Base-by-base conservation (phyloP, 306 rosid species). In the Rubus idaeus region DNA sequence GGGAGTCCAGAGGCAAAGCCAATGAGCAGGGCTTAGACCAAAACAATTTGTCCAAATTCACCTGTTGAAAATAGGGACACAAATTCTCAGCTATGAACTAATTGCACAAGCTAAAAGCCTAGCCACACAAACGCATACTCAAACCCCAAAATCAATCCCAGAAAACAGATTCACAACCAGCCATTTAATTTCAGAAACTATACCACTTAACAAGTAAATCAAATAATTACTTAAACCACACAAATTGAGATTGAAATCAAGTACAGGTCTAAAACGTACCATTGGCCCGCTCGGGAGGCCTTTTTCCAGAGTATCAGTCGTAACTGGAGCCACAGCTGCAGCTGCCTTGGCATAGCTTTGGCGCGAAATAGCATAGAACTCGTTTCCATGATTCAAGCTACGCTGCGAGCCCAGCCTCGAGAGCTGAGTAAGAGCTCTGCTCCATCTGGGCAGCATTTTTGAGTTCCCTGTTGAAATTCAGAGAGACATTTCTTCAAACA, bases 11-110 rank as follows among this genome's bases (percentile, higher is more conserved):
- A 0, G 92, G 82, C 84, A 96, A 76, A 46, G 97, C 93, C 75
- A 96, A 72, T 1, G 97, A 91, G 79, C 81, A 80, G 8, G 99
- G 98, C 80, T 91, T 91, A 52, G 93, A 85, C 98, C 93, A 91
- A 85, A 96, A 91, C 91, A 89, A 30, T 75, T 86, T 89, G 50
- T 89, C 88, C 73, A 88, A 80, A 79, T 87, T 87, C 79, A 91
- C 89, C 99, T 95, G 86, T 56, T 58, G 41, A 77, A 46, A 45
- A 62, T 42, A 20, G 9, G 63, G 37, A 23, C 8, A 23, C 78
- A 62, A n/a, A 18, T 68, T 64, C 82, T 78, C 75, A 84, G 51
- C 67, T 55, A 18, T 82, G 50, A 77, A 71, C 51, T 18, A 82
- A 74, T 66, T 23, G 6, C 30, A 51, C 30, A 2, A 40, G n/a